Percentiles rank a stretch among this genome's conserved stretches.
phyloP scores from a whole-genome alignment of 179 eudicot species.

The Actinidia chinensis region DNA sequence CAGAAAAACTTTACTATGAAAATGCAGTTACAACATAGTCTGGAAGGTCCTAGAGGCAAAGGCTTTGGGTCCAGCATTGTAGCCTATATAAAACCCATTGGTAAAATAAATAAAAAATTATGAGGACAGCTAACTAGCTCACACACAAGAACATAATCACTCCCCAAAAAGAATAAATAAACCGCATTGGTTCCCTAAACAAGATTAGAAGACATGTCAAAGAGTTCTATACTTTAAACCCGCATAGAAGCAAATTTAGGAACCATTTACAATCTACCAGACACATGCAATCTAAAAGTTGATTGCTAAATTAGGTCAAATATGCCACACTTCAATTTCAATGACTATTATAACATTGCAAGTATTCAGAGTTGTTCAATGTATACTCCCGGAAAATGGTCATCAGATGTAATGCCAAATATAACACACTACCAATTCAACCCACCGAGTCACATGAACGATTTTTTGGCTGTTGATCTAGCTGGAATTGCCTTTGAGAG shows the following conservation, averaged over 20 bases:
- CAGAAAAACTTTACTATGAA: background rate
- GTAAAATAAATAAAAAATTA: background rate
- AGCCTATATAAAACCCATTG: background rate
- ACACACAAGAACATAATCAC: background rate
- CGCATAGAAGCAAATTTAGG: slow-evolving; percentile 21
- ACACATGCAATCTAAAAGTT: slow-evolving; percentile 17
- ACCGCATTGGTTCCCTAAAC: background rate
- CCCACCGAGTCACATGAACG: background rate
- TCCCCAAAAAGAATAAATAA: background rate
- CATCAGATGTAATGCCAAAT: background rate
- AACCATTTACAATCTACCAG: slow-evolving; percentile 1
- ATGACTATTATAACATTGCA: background rate
- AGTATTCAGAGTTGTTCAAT: background rate
- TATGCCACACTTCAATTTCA: background rate
- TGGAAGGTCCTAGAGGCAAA: background rate
- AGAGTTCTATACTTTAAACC: slow-evolving; percentile 19
- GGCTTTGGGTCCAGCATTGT: background rate
- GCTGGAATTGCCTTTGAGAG: background rate
- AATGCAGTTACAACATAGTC: background rate
- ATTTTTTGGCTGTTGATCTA: background rate
- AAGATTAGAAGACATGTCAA: background rate
- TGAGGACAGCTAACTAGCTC: background rate
- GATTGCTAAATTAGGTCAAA: slow-evolving; percentile 29
- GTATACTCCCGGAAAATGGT: background rate
- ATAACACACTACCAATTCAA: background rate